Evolutionary conservation across 1,284 basidiomycete species (phyloP).

Genomic region (Naganishia sp.): DNA sequence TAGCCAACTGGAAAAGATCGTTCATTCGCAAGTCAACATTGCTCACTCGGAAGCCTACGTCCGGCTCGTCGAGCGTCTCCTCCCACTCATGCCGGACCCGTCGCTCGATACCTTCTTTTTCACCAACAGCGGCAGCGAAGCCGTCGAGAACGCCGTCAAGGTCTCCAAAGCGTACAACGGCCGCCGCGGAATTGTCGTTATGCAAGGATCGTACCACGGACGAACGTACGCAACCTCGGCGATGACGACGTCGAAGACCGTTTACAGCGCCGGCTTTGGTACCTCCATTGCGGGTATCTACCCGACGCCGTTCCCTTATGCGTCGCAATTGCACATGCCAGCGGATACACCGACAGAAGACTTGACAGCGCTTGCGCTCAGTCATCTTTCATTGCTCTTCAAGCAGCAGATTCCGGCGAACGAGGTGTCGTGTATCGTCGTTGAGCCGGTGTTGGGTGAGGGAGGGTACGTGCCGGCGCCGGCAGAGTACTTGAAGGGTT

Average conservation of each 20-base stretch:
- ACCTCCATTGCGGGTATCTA: slow-evolving; percentile 83
- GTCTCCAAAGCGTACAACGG: slow-evolving; percentile 71
- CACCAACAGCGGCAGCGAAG: slow-evolving; percentile 72
- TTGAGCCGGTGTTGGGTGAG: slow-evolving; percentile 92
- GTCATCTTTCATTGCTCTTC: slow-evolving; percentile 80
- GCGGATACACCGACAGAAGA: slow-evolving; percentile 65
- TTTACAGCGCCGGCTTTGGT: slow-evolving; percentile 75
- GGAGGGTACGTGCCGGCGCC: slow-evolving; percentile 91
- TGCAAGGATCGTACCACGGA: slow-evolving; percentile 87
- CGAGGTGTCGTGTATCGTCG: slow-evolving; percentile 87
- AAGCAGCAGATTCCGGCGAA: slow-evolving; percentile 78
- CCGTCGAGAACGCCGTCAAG: slow-evolving; percentile 58
- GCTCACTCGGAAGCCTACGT: slow-evolving; percentile 69
- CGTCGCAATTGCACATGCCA: slow-evolving; percentile 77
- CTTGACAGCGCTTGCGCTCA: slow-evolving; percentile 69
- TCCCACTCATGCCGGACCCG: slow-evolving; percentile 48
- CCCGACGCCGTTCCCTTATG: slow-evolving; percentile 84
- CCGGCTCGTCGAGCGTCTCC: slow-evolving; percentile 62
- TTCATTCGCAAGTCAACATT: slow-evolving; percentile 67
- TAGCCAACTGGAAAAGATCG: slow-evolving; percentile 76
- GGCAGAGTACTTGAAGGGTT: slow-evolving; percentile 71
- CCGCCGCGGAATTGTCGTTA: slow-evolving; percentile 81
- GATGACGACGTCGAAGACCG: slow-evolving; percentile 81
- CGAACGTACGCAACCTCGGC: slow-evolving; percentile 85
- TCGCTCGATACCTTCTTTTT: slow-evolving; percentile 77